Base-by-base conservation (phyloP, 2,329 filamentous ascomycete species). In the Apiospora aurea region DNA sequence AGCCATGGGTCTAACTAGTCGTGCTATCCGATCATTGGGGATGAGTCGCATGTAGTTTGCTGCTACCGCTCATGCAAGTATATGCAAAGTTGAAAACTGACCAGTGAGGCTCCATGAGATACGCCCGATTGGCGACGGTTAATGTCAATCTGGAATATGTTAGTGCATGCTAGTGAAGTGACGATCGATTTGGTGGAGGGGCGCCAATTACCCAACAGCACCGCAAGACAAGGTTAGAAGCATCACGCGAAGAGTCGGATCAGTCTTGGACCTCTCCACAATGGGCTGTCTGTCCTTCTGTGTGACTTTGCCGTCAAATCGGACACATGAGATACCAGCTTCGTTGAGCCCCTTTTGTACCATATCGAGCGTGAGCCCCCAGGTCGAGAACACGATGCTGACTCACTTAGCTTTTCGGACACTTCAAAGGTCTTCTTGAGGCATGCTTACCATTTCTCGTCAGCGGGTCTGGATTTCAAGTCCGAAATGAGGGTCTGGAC, bases 361-460 rank as follows among this genome's bases (percentile, higher is more conserved):
- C 1, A 87, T 71, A 57, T 88, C 82, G 1, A 89, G 83, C 0
- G 83, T 87, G 14, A 83, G 75, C 21, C 84, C 82, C 87, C 87
- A 89, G 0, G 79, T 84, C 0, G 86, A 88, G 71, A 89, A 89
- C 0, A 89, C 82, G 21, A 88, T 80, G 68, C 87, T 88, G 29
- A 1, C 1, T 0, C 13, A 1, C 8, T 41, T 72, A 68, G 66
- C n/a, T 1, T n/a, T 16, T 29, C 14, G 14, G 3, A 18, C 41
- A 16, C 41, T 18, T 10, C 5, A 13, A 47, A 13, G 5, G 14
- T 21, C 3, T 4, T 10, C 21, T 11, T 8, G 21, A 0, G 11
- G 11, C 7, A 0, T 18, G 43, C 72, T 72, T 77, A 83, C 83
- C 82, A 82, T 75, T 85, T 85, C 0, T 79, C 76, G 4, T 72